phyloP scores from a whole-genome alignment of 2,329 filamentous ascomycete genomes.

The Colletotrichum godetiae region DNA sequence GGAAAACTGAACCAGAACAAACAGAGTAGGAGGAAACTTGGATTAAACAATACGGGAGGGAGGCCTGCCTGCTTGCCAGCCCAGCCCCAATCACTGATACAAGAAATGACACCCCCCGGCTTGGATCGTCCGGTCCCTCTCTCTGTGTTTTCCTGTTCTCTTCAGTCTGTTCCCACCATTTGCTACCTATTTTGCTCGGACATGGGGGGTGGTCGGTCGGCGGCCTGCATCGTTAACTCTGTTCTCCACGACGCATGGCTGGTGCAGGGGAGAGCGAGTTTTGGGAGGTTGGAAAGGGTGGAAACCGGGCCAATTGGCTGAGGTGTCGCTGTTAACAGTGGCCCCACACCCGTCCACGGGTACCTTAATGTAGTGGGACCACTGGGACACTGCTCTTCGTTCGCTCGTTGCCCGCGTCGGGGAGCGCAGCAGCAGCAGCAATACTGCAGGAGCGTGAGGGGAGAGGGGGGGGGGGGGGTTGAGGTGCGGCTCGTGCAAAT shows the following conservation, averaged over 20 bases:
- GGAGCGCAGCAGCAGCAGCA: too few species aligned
- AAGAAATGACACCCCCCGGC: background rate
- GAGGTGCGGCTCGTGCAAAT: conserved; percentile 18
- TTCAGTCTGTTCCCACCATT: background rate
- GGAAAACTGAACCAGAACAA: background rate
- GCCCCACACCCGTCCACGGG: background rate
- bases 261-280: conserved; percentile 17
- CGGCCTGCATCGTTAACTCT: conserved; percentile 19
- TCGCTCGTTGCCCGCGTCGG: background rate
- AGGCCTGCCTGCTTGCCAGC: conserved; percentile 21
- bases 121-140: background rate
- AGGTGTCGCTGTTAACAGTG: background rate
- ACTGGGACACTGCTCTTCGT: background rate
- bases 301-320: background rate
- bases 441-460: too few species aligned
- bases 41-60: conserved; percentile 1
- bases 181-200: conserved; percentile 4
- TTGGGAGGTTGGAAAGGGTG: background rate
- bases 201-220: conserved; percentile 5
- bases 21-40: background rate
- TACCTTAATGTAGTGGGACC: too few species aligned
- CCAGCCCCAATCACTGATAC: background rate
- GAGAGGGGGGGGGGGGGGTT: background rate
- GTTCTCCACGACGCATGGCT: conserved; percentile 1
- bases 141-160: background rate